Evolutionary conservation across 208 protist genomes (phyloP), one percentile per base, ranked within the genome.

Genomic region (Trypanosoma avium): DNA sequence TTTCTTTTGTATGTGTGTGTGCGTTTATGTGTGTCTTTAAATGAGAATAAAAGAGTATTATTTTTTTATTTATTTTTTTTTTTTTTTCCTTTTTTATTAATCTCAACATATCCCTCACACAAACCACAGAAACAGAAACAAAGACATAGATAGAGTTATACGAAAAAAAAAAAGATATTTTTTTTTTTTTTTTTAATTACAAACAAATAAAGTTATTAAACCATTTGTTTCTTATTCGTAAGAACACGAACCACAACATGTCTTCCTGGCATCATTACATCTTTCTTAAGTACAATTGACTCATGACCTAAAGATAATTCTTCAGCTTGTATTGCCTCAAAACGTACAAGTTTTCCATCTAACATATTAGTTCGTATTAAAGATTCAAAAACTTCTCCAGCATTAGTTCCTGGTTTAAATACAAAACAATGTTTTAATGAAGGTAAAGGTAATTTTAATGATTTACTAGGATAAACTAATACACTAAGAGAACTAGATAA

Each of bases 291-390:
- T 26, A 70, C 68, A 32, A 53, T 58, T 19, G 40, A 27, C 27
- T 52, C 52, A 27, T 45, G 24, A 10, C 64, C 55, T 19, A 19
- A 35, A 3, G 17, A 19, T 26, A 49, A 10, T 3, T 30, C 15
- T 33, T 55, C 52, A 4, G 73, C 69, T 46, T 77, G 62, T n/a
- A 87, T 47, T 33, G 80, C 81, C 71, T 95, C 89, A 52, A 88
- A 95, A 26, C 89, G 81, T 42, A 93, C 89, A n/a, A 93, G 71
- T 68, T 93, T 95, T 29, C 89, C 89, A 24, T 93, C 79, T 15
- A 93, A 30, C 52, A 89, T 61, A 38, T 78, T 69, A 26, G 77
- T 56, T 40, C 83, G 69, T 22, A 68, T 47, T 63, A 96, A 64
- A n/a, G 77, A 66, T 56, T 75, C 70, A 62, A 93, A 96, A 10